phyloP scores from a whole-genome alignment of 78 protist species.

The Pigoraptor vietnamica region DNA sequence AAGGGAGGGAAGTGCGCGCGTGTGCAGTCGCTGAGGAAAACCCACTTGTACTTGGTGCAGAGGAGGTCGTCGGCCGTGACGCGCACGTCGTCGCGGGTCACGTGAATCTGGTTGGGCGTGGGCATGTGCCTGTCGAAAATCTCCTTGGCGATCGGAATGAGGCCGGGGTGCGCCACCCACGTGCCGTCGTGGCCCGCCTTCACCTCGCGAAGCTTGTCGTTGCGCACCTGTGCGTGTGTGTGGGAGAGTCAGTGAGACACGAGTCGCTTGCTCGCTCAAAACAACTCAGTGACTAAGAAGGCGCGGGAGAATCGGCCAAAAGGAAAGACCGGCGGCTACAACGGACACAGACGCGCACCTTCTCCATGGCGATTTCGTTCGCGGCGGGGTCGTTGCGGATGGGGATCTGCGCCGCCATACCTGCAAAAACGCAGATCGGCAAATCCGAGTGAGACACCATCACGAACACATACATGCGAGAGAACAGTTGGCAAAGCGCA shows the following conservation, averaged over 20 bases:
- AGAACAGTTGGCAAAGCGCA: no score
- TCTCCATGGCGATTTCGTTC: slow-evolving; percentile 60
- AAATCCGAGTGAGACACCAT: no score
- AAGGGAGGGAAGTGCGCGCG: no score
- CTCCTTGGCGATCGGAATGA: slow-evolving; percentile 61
- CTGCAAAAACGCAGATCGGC: neutral
- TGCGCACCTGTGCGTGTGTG: neutral
- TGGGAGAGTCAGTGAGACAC: no score
- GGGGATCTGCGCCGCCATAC: slow-evolving; percentile 79
- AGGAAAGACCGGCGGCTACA: no score
- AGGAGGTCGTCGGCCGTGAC: slow-evolving; percentile 32
- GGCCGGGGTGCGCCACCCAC: slow-evolving; percentile 69
- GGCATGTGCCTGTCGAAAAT: slow-evolving; percentile 57
- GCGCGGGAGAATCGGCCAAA: no score
- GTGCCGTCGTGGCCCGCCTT: slow-evolving; percentile 70
- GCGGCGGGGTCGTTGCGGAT: slow-evolving; percentile 45
- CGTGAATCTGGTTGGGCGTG: slow-evolving; percentile 50
- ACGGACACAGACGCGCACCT: slow-evolving; percentile 36
- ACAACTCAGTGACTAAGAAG: neutral
- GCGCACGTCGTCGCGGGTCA: slow-evolving; percentile 18
- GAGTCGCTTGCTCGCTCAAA: no score
- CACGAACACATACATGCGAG: neutral
- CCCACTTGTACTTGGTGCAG: neutral
- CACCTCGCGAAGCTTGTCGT: slow-evolving; percentile 63
- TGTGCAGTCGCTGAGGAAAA: neutral